These are phyloP conservation scores for Medicago arabica DNA, from an alignment of 306 rosid genomes.

Conservation along the genomic window DNA sequence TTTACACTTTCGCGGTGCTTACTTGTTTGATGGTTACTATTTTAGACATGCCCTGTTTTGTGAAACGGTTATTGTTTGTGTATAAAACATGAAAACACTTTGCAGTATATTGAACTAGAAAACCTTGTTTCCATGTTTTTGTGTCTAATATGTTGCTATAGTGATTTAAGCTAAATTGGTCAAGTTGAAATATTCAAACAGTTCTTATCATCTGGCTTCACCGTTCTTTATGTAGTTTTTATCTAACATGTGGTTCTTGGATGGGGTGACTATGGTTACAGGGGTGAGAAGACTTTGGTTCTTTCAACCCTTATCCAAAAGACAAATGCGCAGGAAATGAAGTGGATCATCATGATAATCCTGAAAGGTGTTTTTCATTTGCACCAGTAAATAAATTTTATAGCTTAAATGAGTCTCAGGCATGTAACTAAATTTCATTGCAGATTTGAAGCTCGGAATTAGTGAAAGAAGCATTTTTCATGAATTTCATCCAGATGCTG, in stretches of 20 bases:
- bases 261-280: conserved; percentile 48
- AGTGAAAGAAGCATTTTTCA: conserved; percentile 95
- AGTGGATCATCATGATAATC: conserved; percentile 96
- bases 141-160: conserved; percentile 5
- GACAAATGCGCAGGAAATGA: conserved; percentile 97
- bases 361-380: conserved; percentile 71
- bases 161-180: conserved; percentile 6
- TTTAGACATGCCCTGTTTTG: conserved; percentile 24
- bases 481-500: conserved; percentile 98
- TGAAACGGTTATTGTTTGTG: conserved; percentile 9
- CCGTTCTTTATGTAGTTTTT: conserved; percentile 24
- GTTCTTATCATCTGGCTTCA: conserved; percentile 1
- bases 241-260: conserved; percentile 5
- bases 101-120: conserved; percentile 26
- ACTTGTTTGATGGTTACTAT: conserved; percentile 27
- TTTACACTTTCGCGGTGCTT: conserved; percentile 10
- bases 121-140: background rate
- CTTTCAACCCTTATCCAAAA: conserved; percentile 78
- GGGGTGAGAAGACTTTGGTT: conserved; percentile 76
- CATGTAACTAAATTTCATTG: conserved; percentile 30
- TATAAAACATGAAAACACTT: conserved; percentile 16
- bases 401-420: conserved; percentile 19
- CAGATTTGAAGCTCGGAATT: conserved; percentile 90
- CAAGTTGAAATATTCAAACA: conserved; percentile 9
- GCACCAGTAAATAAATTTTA: conserved; percentile 26